phyloP scores from a whole-genome alignment of 2,329 filamentous ascomycete species.

The Capronia coronata region DNA sequence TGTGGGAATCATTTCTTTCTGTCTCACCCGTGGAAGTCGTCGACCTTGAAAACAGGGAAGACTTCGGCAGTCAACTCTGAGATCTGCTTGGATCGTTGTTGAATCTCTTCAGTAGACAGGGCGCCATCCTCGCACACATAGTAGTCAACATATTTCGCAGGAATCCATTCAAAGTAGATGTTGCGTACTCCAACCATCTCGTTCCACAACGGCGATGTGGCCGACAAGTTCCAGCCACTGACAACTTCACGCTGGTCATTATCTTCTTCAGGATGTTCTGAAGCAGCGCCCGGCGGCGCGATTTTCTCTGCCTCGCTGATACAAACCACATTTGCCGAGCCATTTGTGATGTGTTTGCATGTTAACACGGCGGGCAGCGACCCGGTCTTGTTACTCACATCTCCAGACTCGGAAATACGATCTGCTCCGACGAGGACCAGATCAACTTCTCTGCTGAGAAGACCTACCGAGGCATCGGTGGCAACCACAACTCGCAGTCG shows the following conservation, averaged over 20 bases:
- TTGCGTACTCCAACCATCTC: slow-evolving; percentile 36
- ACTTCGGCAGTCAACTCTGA: slow-evolving; percentile 10
- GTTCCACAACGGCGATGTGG: slow-evolving; percentile 4
- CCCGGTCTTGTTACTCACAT: slow-evolving; percentile 62
- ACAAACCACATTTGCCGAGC: slow-evolving; percentile 45
- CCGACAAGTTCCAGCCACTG: slow-evolving; percentile 7
- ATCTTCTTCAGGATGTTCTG: slow-evolving; percentile 45
- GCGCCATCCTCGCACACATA: slow-evolving; percentile 53
- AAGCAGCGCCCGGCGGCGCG: slow-evolving; percentile 40
- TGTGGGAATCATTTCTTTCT: too few species aligned
- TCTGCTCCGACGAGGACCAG: slow-evolving; percentile 58
- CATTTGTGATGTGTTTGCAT: slow-evolving; percentile 41
- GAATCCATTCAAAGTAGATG: slow-evolving; percentile 58
- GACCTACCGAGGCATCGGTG: slow-evolving; percentile 31
- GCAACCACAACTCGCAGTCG: slow-evolving; percentile 49
- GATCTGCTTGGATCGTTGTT: slow-evolving; percentile 9
- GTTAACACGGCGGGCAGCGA: slow-evolving; percentile 54
- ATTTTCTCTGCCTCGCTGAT: slow-evolving; percentile 59
- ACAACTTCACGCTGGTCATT: slow-evolving; percentile 50
- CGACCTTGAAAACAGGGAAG: slow-evolving; percentile 2
- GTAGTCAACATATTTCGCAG: slow-evolving; percentile 44
- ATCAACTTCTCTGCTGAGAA: slow-evolving; percentile 24
- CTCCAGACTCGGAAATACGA: slow-evolving; percentile 51
- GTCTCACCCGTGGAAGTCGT: too few species aligned
- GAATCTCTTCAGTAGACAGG: slow-evolving; percentile 27